Base-by-base conservation (phyloP, 352 stramenopile species). In the Blastocystis sp. region DNA sequence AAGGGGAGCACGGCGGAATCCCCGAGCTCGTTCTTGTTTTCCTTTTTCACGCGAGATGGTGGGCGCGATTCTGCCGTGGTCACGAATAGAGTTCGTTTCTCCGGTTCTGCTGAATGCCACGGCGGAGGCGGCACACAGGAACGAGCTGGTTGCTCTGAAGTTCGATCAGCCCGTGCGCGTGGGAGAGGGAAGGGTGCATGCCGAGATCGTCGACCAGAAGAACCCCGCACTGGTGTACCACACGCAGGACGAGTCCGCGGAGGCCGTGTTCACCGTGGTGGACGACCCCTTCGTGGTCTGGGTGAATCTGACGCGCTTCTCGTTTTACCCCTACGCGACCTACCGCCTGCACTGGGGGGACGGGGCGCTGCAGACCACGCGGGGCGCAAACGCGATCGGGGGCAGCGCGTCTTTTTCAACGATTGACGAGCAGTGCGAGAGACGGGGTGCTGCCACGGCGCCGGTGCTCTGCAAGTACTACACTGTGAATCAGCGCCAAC, bases 401-500 rank as follows among this genome's bases (percentile, higher is more conserved):
- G 48, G 48, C 48, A 57, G 48, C 48, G 48, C 48, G 6, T 57
- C 0, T 7, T 57, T 57, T 57, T 57, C 48, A 17, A 57, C 48
- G 48, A 14, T 57, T 14, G 48, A 57, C 48, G 48, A 57, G 14
- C 14, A 7, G 6, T 57, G 48, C 48, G 48, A 17, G 48, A 57
- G 48, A 14, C 48, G 14, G 48, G 45, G 24, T 21, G 40, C 34
- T 14, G 54, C 52, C 1, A 34, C 10, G 34, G 11, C 19, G 24
- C 74, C 74, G 3, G 45, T 84, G 21, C 69, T 68, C 24, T 84
- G 74, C 52, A 61, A 45, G 11, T 84, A 66, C n/a, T 84, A 68
- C 66, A n/a, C 34, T 74, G 21, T 52, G 17, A 40, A 19, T 28
- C 4, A 17, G 24, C 40, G 54, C 19, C 21, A 54, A 2, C 17